A percentile compares a stretch with the other conserved stretches of the same genome.
Conservation (phyloP, 768 basidiomycete species). For the Rhodosporidiobolus odoratus region DNA sequence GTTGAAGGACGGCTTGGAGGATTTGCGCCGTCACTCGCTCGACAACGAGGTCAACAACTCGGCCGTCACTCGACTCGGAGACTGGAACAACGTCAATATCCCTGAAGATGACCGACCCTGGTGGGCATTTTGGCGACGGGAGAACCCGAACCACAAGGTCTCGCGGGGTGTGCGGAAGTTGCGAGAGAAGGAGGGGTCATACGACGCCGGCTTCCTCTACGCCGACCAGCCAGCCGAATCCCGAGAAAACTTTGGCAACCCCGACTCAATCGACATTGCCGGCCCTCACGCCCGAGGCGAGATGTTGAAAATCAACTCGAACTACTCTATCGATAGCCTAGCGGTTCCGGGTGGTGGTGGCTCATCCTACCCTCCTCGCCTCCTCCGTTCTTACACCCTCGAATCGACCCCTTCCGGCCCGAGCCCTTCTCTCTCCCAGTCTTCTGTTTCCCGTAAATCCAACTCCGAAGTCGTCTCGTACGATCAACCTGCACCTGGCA, state of each 20-base stretch:
- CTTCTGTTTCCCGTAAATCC: constrained; percentile 37
- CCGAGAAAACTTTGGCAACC: constrained; percentile 24
- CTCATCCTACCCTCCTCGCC: constrained; percentile 22
- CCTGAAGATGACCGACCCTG: constrained; percentile 69
- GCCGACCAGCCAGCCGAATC: constrained; percentile 21
- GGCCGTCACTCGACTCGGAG: constrained; percentile 78
- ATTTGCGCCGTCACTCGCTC: constrained; percentile 77
- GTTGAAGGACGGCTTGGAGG: constrained; percentile 92
- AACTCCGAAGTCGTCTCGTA: constrained; percentile 76
- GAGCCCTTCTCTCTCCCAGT: constrained; percentile 20
- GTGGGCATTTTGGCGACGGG: constrained; percentile 56
- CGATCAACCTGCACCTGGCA: constrained; percentile 61
- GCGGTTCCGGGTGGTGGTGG: not conserved
- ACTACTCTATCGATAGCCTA: constrained; percentile 26
- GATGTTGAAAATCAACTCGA: not conserved
- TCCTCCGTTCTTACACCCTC: constrained; percentile 25
- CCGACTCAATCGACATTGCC: constrained; percentile 9
- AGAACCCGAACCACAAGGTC: constrained; percentile 64
- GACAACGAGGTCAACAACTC: constrained; percentile 95
- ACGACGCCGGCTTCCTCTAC: constrained; percentile 42
- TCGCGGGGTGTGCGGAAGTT: constrained; percentile 79
- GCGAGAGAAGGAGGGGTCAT: constrained; percentile 65
- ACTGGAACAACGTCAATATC: constrained; percentile 87
- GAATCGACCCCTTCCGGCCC: constrained; percentile 13
- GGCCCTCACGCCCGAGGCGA: not conserved